A percentile compares a stretch with the other conserved stretches of the same genome.
Conservation (phyloP, 352 stramenopile species). For the Elongisporangium senticosum region DNA sequence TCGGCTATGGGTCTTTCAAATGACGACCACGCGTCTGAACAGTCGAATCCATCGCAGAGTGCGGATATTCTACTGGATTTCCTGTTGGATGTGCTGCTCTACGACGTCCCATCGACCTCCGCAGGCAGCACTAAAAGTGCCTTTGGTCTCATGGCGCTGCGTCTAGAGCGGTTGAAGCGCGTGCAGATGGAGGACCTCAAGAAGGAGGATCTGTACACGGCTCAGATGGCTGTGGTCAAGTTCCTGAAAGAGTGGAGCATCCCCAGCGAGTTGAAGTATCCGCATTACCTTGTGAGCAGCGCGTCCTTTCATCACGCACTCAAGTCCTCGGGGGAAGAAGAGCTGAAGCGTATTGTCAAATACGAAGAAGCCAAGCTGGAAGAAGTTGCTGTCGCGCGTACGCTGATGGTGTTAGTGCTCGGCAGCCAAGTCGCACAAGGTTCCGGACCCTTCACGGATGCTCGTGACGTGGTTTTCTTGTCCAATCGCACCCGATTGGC, state of each 20-base stretch:
- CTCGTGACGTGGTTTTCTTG: conserved; percentile 29
- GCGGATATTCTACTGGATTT: conserved; percentile 61
- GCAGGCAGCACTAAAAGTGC: conserved; percentile 3
- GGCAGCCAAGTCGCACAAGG: conserved; percentile 51
- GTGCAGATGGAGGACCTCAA: conserved; percentile 33
- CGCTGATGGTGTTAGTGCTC: conserved; percentile 50
- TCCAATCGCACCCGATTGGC: conserved; percentile 42
- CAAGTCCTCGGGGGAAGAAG: conserved; percentile 65
- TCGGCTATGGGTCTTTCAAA: conserved; percentile 12
- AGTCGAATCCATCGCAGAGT: conserved; percentile 9
- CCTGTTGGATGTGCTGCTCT: conserved; percentile 61
- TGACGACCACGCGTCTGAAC: conserved; percentile 6
- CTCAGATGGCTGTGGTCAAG: conserved; percentile 49
- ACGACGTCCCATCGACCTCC: conserved; percentile 21
- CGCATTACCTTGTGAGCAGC: conserved; percentile 49
- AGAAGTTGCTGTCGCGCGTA: conserved; percentile 22
- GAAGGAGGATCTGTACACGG: conserved; percentile 48
- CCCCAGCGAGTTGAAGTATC: conserved; percentile 26
- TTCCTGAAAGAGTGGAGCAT: conserved; percentile 54
- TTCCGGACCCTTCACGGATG: conserved; percentile 23
- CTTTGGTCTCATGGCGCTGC: conserved; percentile 40
- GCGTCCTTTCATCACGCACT: conserved; percentile 63
- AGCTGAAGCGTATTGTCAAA: conserved; percentile 53
- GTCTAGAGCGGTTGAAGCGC: conserved; percentile 46
- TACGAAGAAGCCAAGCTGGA: conserved; percentile 51